A percentile compares a stretch with the other conserved stretches of the same genome.
phyloP scores from a whole-genome alignment of 345 rosid species.

The Tarenaya hassleriana region DNA sequence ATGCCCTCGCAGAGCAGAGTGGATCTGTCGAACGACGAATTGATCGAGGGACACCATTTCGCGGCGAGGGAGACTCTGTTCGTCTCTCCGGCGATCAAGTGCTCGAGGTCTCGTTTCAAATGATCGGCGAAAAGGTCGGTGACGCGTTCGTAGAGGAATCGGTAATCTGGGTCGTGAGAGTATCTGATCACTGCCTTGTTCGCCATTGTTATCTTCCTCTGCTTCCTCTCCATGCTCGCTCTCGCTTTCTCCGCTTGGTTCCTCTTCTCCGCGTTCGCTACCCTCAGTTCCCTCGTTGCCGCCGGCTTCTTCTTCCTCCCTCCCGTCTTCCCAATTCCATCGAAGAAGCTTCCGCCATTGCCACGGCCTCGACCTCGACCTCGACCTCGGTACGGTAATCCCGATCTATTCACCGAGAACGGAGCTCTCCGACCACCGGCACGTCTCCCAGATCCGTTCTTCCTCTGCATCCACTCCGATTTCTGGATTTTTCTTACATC shows the following conservation, averaged over 20 bases:
- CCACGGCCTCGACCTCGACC: constrained; percentile 11
- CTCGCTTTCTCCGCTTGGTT: constrained; percentile 29
- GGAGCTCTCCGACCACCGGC: neutral
- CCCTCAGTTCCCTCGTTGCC: constrained; percentile 17
- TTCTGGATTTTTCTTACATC: constrained; percentile 37
- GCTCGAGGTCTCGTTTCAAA: constrained; percentile 30
- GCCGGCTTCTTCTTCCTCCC: neutral
- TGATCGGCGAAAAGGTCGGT: constrained; percentile 42
- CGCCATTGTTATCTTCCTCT: constrained; percentile 36
- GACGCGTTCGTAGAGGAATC: constrained; percentile 44
- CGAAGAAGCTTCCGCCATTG: neutral
- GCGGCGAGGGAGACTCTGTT: constrained; percentile 52
- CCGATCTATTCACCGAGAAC: neutral
- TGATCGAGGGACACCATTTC: constrained; percentile 66
- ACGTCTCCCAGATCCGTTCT: neutral
- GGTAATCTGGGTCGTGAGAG: constrained; percentile 38
- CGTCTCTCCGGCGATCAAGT: constrained; percentile 23
- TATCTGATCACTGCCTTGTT: constrained; percentile 34
- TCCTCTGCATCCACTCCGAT: constrained; percentile 33
- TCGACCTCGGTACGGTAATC: neutral
- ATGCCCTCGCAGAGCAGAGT: constrained; percentile 45
- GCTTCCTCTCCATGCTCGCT: constrained; percentile 37
- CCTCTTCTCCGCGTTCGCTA: constrained; percentile 20
- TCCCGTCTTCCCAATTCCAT: neutral
- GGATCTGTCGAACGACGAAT: constrained; percentile 44